phyloP scores from a whole-genome alignment of 1,139 yeast species.

The Sugiyamaella novakii region DNA sequence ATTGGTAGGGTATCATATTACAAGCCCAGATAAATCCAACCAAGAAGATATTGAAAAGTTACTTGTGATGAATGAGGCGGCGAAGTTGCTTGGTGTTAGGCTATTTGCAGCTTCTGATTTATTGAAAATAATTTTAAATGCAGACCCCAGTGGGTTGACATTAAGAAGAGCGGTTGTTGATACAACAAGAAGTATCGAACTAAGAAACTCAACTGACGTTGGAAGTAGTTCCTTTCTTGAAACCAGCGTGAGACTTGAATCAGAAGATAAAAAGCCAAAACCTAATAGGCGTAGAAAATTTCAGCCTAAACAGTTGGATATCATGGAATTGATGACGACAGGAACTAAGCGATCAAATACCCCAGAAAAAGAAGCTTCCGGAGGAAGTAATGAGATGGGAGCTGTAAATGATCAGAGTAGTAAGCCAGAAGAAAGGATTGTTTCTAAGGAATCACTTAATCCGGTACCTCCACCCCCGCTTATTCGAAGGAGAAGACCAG shows the following conservation, averaged over 20 bases:
- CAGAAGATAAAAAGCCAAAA: neutral
- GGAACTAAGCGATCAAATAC: neutral
- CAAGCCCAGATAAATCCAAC: neutral
- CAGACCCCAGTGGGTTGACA: conserved; percentile 11
- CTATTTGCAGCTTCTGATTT: conserved; percentile 24
- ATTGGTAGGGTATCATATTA: conserved; percentile 5
- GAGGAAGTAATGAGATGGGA: neutral
- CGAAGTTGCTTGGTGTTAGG: conserved; percentile 21
- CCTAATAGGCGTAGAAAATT: conserved; percentile 9
- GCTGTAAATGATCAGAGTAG: neutral
- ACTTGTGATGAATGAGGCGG: conserved; percentile 25
- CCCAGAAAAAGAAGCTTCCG: neutral
- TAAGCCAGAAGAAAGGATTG: too few relatives aligned
- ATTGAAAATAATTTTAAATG: conserved; percentile 22
- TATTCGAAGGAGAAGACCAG: neutral
- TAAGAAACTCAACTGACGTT: neutral
- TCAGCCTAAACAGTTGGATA: conserved; percentile 17
- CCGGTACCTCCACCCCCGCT: neutral
- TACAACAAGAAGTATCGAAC: neutral
- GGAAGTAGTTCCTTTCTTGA: conserved; percentile 15
- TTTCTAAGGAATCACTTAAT: too few relatives aligned
- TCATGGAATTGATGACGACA: conserved; percentile 15
- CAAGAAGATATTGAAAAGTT: conserved; percentile 20
- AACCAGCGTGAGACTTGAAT: conserved; percentile 8
- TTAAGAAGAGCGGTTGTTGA: neutral